Evolutionary conservation across 129 eudicot genomes (phyloP).

Genomic region (Mikania micrantha): DNA sequence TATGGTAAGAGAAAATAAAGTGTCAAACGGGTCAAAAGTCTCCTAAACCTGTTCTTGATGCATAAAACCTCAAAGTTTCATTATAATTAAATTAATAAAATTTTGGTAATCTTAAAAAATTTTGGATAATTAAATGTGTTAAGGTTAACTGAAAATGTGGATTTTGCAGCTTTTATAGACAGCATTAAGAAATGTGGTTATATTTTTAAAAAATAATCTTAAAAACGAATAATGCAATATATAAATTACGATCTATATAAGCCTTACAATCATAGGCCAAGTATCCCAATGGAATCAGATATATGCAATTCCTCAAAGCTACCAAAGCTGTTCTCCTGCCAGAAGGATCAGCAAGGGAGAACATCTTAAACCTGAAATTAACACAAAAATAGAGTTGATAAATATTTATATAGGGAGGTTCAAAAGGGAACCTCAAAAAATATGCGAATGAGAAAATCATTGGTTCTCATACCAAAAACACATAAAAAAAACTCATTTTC

Average conservation of each 20-base stretch:
- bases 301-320: slow-evolving; percentile 87
- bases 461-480: too few relatives aligned
- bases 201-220: too few relatives aligned
- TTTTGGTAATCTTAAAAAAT: not conserved
- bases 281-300: slow-evolving; percentile 91
- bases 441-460: too few relatives aligned
- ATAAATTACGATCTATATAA: not conserved
- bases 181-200: too few relatives aligned
- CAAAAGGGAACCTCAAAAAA: too few relatives aligned
- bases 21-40: not conserved
- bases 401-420: too few relatives aligned
- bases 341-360: slow-evolving; percentile 81
- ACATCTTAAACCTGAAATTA: slow-evolving; percentile 69
- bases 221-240: not conserved
- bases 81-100: not conserved
- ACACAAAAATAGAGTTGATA: not conserved
- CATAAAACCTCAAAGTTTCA: not conserved
- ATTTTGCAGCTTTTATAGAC: too few relatives aligned
- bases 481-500: not conserved
- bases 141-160: too few relatives aligned
- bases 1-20: not conserved
- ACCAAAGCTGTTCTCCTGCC: slow-evolving; percentile 88
- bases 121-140: too few relatives aligned
- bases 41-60: not conserved
- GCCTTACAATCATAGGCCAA: slow-evolving; percentile 91